phyloP scores from a whole-genome alignment of 169 alveolate genomes.

The Ichthyophthirius multifiliis region DNA sequence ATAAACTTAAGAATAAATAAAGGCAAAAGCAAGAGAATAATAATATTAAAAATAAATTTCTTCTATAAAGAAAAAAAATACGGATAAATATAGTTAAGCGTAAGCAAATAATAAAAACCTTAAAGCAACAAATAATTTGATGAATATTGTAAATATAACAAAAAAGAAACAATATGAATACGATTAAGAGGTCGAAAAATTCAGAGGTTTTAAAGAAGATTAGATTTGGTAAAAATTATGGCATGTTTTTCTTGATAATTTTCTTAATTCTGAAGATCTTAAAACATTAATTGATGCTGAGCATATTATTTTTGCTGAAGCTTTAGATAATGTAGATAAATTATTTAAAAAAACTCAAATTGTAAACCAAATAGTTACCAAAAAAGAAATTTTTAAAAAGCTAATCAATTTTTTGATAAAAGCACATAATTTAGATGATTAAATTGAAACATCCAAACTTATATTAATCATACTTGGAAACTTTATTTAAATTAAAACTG shows the following conservation, averaged over 20 bases:
- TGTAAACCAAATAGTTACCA: conserved; percentile 1
- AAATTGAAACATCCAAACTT: neutral
- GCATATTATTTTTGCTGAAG: conserved; percentile 18
- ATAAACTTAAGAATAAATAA: no score
- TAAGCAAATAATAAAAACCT: no score
- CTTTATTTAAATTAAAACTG: neutral
- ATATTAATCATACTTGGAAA: conserved; percentile 20
- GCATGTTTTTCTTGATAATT: conserved; percentile 9
- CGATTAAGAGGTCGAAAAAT: no score
- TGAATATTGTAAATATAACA: no score
- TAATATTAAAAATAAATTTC: no score
- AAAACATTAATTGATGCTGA: conserved; percentile 3
- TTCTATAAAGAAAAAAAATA: no score
- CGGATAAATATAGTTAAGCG: no score
- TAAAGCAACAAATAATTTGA: no score
- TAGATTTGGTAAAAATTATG: no score
- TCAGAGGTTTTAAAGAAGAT: no score
- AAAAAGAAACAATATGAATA: no score
- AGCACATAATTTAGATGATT: conserved; percentile 11
- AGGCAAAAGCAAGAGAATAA: no score
- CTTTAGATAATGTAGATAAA: conserved; percentile 25
- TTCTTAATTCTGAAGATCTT: conserved; percentile 3
- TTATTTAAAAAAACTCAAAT: conserved; percentile 7
- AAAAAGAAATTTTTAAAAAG: conserved; percentile 12
- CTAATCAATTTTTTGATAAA: conserved; percentile 11